Evolutionary conservation across 208 protist genomes (phyloP).

Genomic region (Wallacemonas sp.): DNA sequence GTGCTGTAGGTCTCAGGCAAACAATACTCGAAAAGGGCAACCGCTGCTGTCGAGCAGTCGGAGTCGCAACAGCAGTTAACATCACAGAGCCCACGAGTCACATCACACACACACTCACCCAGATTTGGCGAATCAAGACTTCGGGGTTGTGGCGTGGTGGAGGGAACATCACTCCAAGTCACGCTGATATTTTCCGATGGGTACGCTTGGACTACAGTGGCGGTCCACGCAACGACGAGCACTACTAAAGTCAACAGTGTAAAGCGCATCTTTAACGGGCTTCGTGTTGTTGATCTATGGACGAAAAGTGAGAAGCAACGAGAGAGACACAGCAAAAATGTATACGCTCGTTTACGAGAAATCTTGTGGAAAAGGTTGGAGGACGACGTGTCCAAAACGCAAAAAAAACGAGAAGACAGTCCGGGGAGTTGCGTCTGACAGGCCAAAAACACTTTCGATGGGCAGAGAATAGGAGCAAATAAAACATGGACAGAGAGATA

Average conservation of each 20-base stretch:
- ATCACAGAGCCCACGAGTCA: conserved; percentile 66
- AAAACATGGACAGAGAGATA: too few species aligned
- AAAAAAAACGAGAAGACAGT: neutral
- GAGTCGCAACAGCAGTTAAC: conserved; percentile 78
- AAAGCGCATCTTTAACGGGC: neutral
- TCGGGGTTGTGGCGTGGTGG: conserved; percentile 23
- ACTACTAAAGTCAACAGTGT: conserved; percentile 11
- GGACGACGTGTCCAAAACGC: too few species aligned
- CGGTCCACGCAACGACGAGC: neutral
- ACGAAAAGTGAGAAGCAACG: neutral
- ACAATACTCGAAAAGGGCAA: conserved; percentile 49
- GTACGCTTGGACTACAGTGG: conserved; percentile 22
- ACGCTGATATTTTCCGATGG: conserved; percentile 32
- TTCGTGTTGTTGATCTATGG: neutral
- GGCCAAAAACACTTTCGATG: too few species aligned
- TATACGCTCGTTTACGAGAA: neutral
- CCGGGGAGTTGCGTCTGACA: neutral
- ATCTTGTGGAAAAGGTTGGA: neutral
- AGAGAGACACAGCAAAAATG: neutral
- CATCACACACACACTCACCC: conserved; percentile 74
- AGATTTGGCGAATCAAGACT: conserved; percentile 79
- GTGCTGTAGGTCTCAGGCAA: conserved; percentile 50
- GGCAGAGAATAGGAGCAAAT: too few species aligned
- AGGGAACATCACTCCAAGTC: conserved; percentile 44
- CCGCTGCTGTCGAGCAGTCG: conserved; percentile 45